phyloP scores from a whole-genome alignment of 2,329 filamentous ascomycete species.

The Fusarium nodosum region DNA sequence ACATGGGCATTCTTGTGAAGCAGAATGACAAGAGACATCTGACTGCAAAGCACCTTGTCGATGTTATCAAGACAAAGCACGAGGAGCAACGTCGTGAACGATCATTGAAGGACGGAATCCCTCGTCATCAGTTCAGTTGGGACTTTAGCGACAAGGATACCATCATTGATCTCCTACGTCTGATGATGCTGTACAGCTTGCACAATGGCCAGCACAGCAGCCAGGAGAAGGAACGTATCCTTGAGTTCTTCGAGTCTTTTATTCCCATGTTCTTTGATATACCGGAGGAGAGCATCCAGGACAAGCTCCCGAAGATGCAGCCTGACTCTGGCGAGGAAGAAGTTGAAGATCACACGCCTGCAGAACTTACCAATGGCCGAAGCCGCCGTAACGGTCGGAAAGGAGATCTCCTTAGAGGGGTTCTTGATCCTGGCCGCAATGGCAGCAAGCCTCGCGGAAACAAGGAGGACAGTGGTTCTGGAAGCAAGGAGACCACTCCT shows the following conservation, averaged over 20 bases:
- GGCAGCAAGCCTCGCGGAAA: constrained; percentile 77
- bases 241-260: constrained; percentile 82
- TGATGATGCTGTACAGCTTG: constrained; percentile 75
- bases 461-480: constrained; percentile 84
- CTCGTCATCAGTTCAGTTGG: constrained; percentile 81
- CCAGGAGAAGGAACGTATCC: constrained; percentile 79
- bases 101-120: constrained; percentile 70
- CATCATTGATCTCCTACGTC: constrained; percentile 71
- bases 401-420: constrained; percentile 84
- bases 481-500: constrained; percentile 90
- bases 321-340: constrained; percentile 82
- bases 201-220: constrained; percentile 78
- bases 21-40: constrained; percentile 91
- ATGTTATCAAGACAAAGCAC: constrained; percentile 91
- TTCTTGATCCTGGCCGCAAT: constrained; percentile 82
- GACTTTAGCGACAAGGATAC: constrained; percentile 79
- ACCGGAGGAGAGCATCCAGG: constrained; percentile 75
- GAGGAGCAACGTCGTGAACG: constrained; percentile 87
- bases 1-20: constrained; percentile 93
- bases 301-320: constrained; percentile 76
- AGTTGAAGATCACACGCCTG: constrained; percentile 76
- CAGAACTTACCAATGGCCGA: constrained; percentile 78
- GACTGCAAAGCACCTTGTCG: constrained; percentile 88
- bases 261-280: constrained; percentile 83
- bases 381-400: constrained; percentile 81